phyloP scores from a whole-genome alignment of 2,329 filamentous ascomycete species.

The Rhynchosporium agropyri region DNA sequence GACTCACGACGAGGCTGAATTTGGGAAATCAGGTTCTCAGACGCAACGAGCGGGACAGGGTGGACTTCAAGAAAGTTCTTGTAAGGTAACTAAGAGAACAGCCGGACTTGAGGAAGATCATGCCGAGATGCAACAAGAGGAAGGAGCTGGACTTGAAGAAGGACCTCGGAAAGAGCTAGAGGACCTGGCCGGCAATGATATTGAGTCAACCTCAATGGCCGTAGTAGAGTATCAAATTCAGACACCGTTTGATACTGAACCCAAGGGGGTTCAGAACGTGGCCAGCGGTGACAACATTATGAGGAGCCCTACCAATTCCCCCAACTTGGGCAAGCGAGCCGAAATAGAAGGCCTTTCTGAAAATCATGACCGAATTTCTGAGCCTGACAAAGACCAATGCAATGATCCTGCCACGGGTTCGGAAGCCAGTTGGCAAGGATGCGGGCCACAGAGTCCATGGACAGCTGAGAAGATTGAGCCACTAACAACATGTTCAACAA shows the following conservation, averaged over 20 bases:
- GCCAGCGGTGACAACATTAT: too few species aligned
- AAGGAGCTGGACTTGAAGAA: background rate
- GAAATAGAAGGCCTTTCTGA: background rate
- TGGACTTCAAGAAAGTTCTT: too few species aligned
- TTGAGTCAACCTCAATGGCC: background rate
- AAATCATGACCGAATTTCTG: background rate
- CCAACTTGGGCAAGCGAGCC: background rate
- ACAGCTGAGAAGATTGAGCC: conserved; percentile 22
- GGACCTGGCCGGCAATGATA: background rate
- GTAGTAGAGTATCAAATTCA: background rate
- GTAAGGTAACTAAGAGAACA: too few species aligned
- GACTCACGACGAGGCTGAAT: too few species aligned
- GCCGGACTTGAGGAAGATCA: too few species aligned
- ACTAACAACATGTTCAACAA: conserved; percentile 7
- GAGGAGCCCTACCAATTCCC: background rate
- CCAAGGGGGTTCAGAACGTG: background rate
- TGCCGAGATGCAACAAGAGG: too few species aligned
- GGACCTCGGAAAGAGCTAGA: too few species aligned
- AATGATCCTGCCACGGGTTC: conserved; percentile 7
- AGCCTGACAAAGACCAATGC: background rate
- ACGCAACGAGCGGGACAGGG: background rate
- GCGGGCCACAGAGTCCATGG: conserved; percentile 40
- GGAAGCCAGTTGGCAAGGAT: conserved; percentile 24
- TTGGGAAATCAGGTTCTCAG: background rate
- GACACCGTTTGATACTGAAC: background rate